Evolutionary conservation across 306 rosid genomes (phyloP).

Genomic region (Clitoria ternatea): DNA sequence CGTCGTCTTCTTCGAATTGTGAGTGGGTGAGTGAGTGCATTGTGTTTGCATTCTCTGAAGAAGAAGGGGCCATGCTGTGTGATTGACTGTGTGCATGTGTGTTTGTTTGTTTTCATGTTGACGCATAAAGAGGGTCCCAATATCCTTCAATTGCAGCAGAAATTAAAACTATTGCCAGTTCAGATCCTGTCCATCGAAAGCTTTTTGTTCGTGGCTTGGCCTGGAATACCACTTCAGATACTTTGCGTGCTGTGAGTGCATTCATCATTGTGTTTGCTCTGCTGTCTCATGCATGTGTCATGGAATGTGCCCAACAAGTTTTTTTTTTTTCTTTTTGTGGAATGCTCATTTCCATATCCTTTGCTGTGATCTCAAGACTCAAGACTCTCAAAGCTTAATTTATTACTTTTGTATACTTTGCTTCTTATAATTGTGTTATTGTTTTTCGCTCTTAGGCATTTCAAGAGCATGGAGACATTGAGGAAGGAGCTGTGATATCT

Average conservation of each 20-base stretch:
- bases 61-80: constrained; percentile 47
- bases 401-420: constrained; percentile 1
- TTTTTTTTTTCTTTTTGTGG: constrained; percentile 12
- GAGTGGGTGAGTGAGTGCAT: too few species aligned
- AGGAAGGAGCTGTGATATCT: constrained; percentile 72
- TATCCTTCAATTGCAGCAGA: constrained; percentile 80
- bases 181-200: constrained; percentile 79
- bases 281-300: constrained; percentile 52
- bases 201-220: constrained; percentile 94
- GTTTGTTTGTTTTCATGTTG: constrained; percentile 95
- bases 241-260: constrained; percentile 88
- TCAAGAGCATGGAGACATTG: constrained; percentile 74
- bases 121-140: constrained; percentile 84
- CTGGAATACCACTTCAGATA: constrained; percentile 69
- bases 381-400: background rate
- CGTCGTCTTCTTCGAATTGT: constrained; percentile 10
- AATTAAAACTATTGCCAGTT: constrained; percentile 76
- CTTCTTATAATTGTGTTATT: background rate
- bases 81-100: constrained; percentile 74
- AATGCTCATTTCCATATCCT: background rate
- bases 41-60: constrained; percentile 32
- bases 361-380: constrained; percentile 7
- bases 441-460: constrained; percentile 53
- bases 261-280: constrained; percentile 49
- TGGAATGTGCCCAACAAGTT: constrained; percentile 1